Base-by-base conservation (phyloP, 192 early-diverging fungal genomes). In the Backusella australiensis region DNA sequence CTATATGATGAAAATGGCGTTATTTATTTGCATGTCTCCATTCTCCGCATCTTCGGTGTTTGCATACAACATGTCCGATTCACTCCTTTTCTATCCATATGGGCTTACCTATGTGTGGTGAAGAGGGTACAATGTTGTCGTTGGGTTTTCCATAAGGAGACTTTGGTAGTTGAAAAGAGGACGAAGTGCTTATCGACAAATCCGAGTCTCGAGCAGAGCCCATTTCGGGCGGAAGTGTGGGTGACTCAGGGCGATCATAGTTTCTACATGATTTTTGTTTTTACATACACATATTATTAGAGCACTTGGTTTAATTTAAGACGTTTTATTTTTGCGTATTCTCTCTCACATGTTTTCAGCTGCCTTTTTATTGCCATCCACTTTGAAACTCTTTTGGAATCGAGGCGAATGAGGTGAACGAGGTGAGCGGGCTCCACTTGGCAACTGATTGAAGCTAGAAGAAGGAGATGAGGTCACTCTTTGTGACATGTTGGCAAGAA, bases 171-270 rank as follows among this genome's bases (percentile, higher is more conserved):
- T 63, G 56, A 29, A 63, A 63, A 63, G 56, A 63, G 2, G 56
- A 63, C 12, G 56, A 63, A 11, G 56, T 63, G 26, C 56, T 63
- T 63, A 63, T 63, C 26, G 56, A 63, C 29, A 63, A 63, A 26
- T 63, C 56, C 1, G 56, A 63, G 14, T 63, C 56, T 63, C 56
- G 21, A 29, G 12, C 4, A 23, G 59, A 35, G 0, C 41, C 35
- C 19, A 34, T n/a, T n/a, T 77, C 76, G 1, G 41, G 52, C 0
- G 76, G 76, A 26, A 77, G 41, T 11, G 76, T 77, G 21, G 76
- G 76, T 35, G 76, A 77, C 46, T 77, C 76, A 12, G 76, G 76
- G 65, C 76, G 70, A 66, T 77, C 70, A 69, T 44, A 34, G 52
- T 34, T 42, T 36, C 49, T 52, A 42, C 34, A 52, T 72, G 14